Base-by-base conservation (phyloP, 176 grass and related monocot genomes). In the Eremochloa ophiuroides region DNA sequence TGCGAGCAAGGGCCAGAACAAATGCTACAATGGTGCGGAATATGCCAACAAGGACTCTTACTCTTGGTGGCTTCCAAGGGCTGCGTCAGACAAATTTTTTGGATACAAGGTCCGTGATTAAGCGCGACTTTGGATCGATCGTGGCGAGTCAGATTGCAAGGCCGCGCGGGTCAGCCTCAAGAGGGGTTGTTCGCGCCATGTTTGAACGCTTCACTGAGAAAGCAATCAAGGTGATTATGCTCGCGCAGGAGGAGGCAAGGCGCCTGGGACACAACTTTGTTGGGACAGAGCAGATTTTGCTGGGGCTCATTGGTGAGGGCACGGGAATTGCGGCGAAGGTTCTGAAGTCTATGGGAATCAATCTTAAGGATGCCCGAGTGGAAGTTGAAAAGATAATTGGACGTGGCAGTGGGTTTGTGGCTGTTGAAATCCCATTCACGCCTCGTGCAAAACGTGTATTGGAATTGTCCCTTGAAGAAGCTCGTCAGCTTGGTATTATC, bases 371-470 rank as follows among this genome's bases (percentile, higher is more conserved):
- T 91, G 96, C 96, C 4, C 87, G 96, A 38, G 83, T 95, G 0
- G 93, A 95, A 86, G 96, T 99, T 41, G 96, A 99, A 55, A 99
- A 95, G 82, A 88, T 93, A 16, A 99, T 93, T 86, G 96, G 96
- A 70, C 82, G 96, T 75, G 96, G 96, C 18, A 93, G 86, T 62
- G 96, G 96, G 42, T 99, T 99, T 89, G 96, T 99, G 29, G 96
- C 96, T 82, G 96, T 99, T 71, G 93, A 99, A 76, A 95, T 99
- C 80, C 93, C 96, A 76, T 99, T 99, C 82, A 99, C 96, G 2
- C 96, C 96, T 58, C 93, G 96, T 80, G 96, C 96, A 82, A 99
- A 99, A 62, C 90, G 93, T 62, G 89, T 99, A 74, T 84, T 99
- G 69, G 96, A 95, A 84, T 83, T 99, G 30, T 93, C 92, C 67